Evolutionary conservation across 805 yeast species (phyloP), one percentile per base, ranked within the genome.

Genomic region (Saturnispora silvae): DNA sequence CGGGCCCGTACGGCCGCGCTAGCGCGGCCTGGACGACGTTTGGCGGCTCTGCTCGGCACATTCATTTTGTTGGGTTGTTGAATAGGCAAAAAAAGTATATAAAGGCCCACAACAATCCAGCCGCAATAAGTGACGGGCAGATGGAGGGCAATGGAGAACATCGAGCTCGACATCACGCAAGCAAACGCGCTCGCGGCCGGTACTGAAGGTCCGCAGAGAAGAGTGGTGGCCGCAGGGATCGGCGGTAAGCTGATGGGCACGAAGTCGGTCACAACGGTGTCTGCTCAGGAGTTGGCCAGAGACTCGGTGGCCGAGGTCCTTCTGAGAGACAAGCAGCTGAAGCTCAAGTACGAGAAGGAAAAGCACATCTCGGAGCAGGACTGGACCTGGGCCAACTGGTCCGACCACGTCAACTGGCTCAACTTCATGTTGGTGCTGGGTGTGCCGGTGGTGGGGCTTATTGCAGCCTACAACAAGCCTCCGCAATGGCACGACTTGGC

Each of bases 131-230:
- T n/a, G n/a, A n/a, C n/a, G n/a, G n/a, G n/a, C n/a, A n/a, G n/a
- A n/a, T n/a, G n/a, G n/a, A n/a, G n/a, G n/a, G n/a, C n/a, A n/a
- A n/a, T n/a, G n/a, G n/a, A n/a, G n/a, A n/a, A n/a, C n/a, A n/a
- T n/a, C n/a, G n/a, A 57, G 1, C 72, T 77, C 35, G 86, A 82
- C 54, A 67, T 82, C 46, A 70, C 76, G 31, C 64, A 72, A 38
- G 84, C 86, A 42, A 81, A 80, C 57, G 75, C 83, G 33, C 69
- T 82, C 43, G 94, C 94, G 14, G 81, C 92, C 9, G 94, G 94
- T 46, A 72, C 83, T 38, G 75, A 81, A 64, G 79, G 76, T 54
- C 69, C 73, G 50, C 65, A 67, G 39, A 75, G 74, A 36, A 70
- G 89, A 59, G 75, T 81, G 35, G 89, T 81, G 33, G 86, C 86